Evolutionary conservation across 106 monocot genomes (phyloP).

Genomic region (Hemerocallis citrina): DNA sequence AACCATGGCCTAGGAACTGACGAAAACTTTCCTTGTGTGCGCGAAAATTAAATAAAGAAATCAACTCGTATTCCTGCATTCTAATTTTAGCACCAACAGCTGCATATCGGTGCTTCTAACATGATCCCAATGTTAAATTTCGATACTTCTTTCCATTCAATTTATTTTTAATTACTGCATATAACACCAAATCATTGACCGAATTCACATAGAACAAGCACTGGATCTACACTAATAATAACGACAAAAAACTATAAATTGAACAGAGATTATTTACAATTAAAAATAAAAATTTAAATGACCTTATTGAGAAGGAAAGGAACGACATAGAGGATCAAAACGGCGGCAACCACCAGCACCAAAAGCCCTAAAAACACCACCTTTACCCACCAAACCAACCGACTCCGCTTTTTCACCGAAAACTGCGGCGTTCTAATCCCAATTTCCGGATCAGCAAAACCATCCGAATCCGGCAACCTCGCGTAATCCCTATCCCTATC

Average conservation of each 20-base stretch:
- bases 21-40: too few relatives aligned
- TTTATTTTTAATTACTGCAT: too few relatives aligned
- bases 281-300: neutral
- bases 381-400: neutral
- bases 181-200: too few relatives aligned
- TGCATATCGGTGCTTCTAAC: too few relatives aligned
- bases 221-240: neutral
- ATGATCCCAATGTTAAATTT: too few relatives aligned
- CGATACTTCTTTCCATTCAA: neutral
- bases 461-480: neutral
- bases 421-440: neutral
- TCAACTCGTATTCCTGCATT: too few relatives aligned
- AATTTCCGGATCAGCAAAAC: neutral
- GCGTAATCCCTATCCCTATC: neutral
- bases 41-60: too few relatives aligned
- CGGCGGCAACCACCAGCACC: neutral
- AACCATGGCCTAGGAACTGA: too few relatives aligned
- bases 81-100: too few relatives aligned
- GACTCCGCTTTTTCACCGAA: neutral
- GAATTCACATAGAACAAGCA: neutral
- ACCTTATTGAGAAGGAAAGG: conserved; percentile 1
- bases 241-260: neutral
- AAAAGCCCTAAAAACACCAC: neutral
- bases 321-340: neutral
- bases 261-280: neutral